Base-by-base conservation (phyloP, 768 basidiomycete genomes). In the Suillus weaverae region DNA sequence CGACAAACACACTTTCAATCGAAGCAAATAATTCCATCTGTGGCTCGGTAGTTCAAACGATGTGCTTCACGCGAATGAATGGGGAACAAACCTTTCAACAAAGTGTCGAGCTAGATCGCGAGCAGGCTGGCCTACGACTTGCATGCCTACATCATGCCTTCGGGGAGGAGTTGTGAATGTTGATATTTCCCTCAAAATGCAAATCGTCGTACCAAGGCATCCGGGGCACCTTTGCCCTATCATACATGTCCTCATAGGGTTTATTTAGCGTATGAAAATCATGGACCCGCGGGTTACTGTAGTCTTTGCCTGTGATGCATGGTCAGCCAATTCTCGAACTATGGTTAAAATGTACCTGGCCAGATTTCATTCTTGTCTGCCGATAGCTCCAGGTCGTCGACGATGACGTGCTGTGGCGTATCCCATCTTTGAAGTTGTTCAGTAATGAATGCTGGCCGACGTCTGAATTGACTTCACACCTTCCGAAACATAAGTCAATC, bases 91-190 rank as follows among this genome's bases (percentile, higher is more conserved):
- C 91, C 96, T 85, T 76, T 98, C 91, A 18, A 94, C 86, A 70
- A 99, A 99, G 78, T 99, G 97, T 55, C 97, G 87, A 64, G 91
- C 92, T 13, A 99, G 78, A 77, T 99, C 97, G 30, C 97, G 85
- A 22, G 96, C 95, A 56, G 97, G 97, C 73, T 97, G 95, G 4
- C 97, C 97, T 33, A 98, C 91, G 48, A 99, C 88, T 76, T 99
- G 97, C 81, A 98, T 83, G 0, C 89, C 94, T 44, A 99, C 94
- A 74, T 99, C 97, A 74, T 99, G 97, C 95, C 95, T 96, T 68
- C 13, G 18, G 36, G 41, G 30, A 53, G 30, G 16, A 14, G 18
- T 64, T 41, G 64, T 51, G 39, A 56, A 54, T 30, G 30, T 62
- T 20, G 10, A 39, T 14, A 43, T 55, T 30, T 8, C 3, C 20